A percentile compares a stretch with the other conserved stretches of the same genome.
Evolutionary conservation across 1,284 basidiomycete species (phyloP).

Genomic region (Microbotryum scabiosae): DNA sequence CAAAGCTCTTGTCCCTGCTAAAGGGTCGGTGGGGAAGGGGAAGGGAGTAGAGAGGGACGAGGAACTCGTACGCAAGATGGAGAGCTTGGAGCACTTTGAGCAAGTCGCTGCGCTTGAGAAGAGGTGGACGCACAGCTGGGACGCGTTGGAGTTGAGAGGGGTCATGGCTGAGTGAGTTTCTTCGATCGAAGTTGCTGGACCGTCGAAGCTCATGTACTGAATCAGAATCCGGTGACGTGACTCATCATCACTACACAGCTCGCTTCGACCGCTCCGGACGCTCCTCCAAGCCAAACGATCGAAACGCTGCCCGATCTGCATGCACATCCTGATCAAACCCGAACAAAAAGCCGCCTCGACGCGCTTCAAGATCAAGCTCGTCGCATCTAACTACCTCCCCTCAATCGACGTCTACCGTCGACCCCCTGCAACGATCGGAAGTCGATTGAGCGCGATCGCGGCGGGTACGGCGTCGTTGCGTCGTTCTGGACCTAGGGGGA

Average conservation of each 20-base stretch:
- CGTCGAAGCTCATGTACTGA: neutral
- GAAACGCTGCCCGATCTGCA: slow-evolving; percentile 87
- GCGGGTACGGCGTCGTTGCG: slow-evolving; percentile 19
- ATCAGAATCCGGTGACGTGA: neutral
- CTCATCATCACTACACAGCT: slow-evolving; percentile 45
- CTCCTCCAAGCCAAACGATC: slow-evolving; percentile 86
- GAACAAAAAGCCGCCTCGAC: slow-evolving; percentile 91
- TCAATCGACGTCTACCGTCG: slow-evolving; percentile 51
- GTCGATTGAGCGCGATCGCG: slow-evolving; percentile 25
- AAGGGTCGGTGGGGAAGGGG: slow-evolving; percentile 8
- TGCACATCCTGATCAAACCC: slow-evolving; percentile 94
- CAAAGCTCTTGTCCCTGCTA: slow-evolving; percentile 5
- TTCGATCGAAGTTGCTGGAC: no score
- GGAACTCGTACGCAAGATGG: slow-evolving; percentile 60
- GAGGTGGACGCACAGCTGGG: slow-evolving; percentile 75
- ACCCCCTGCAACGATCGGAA: slow-evolving; percentile 21
- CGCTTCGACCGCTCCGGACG: slow-evolving; percentile 75
- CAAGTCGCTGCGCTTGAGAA: slow-evolving; percentile 66
- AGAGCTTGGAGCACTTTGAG: slow-evolving; percentile 51
- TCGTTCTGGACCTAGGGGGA: neutral
- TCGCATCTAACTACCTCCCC: slow-evolving; percentile 87
- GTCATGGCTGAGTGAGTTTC: neutral
- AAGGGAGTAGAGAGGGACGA: slow-evolving; percentile 56
- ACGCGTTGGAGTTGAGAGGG: slow-evolving; percentile 20
- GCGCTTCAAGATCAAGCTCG: slow-evolving; percentile 93